Base-by-base conservation (phyloP, 1,284 basidiomycete genomes). In the Mycosarcoma maydis region DNA sequence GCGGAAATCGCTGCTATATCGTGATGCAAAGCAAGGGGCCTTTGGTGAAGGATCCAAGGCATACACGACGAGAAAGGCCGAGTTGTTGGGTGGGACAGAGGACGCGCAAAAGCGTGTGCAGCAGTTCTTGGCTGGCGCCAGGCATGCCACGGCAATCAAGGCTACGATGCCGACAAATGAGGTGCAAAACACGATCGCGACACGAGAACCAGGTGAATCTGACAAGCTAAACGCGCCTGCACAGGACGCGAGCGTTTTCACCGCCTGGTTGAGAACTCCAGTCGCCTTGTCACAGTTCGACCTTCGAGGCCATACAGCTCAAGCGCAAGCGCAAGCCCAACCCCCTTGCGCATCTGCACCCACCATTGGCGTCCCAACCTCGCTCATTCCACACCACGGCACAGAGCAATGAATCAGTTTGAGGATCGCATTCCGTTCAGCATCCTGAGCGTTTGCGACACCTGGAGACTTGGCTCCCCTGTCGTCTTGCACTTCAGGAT, bases 251-350 rank as follows among this genome's bases (percentile, higher is more conserved):
- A 3, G 2, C 1, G 16, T 10, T 17, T 49, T 67, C 30, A 36
- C 37, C 1, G 49, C 29, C 13, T 69, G 66, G 66, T 54, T 69
- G 16, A 47, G 47, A 3, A 55, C 47, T 6, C 55, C 66, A 10
- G 14, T 17, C 10, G 10, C 22, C 8, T 42, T 57, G 20, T 46
- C 42, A 17, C 43, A 26, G 1, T 69, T 69, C 19, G 47, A 69
- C 30, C 33, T 49, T 5, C 33, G 44, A 7, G 54, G 58, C 16
- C 17, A 30, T 0, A 9, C 38, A 8, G 8, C 20, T 20, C n/a
- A 36, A 19, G 32, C 4, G 27, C 30, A 22, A n/a, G n/a, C n/a
- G n/a, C n/a, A n/a, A n/a, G n/a, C n/a, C n/a, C n/a, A n/a, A n/a
- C n/a, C n/a, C n/a, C n/a, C n/a, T n/a, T n/a, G n/a, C 30, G n/a